phyloP scores from a whole-genome alignment of 441 rosid species.

The Metrosideros polymorpha region DNA sequence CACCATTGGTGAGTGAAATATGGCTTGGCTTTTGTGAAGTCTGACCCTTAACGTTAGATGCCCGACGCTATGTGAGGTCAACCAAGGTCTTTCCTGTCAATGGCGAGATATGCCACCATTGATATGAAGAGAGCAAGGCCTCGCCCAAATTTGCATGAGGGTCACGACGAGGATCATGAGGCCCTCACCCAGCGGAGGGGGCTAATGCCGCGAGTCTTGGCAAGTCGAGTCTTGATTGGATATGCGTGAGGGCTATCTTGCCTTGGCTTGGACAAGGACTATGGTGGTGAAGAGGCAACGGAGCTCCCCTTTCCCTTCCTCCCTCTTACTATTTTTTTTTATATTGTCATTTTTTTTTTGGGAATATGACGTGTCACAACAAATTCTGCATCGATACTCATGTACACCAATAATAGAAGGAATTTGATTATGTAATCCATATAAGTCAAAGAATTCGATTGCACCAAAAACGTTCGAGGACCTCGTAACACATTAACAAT shows the following conservation, averaged over 20 bases:
- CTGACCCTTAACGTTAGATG: no score
- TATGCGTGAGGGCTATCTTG: no score
- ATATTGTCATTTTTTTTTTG: background rate
- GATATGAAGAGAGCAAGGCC: no score
- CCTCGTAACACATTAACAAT: background rate
- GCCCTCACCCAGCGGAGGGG: background rate
- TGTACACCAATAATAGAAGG: background rate
- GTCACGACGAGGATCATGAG: rapidly evolving
- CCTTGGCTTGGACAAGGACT: no score
- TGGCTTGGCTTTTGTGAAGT: no score
- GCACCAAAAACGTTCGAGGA: background rate
- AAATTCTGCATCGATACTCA: background rate
- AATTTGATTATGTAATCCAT: background rate
- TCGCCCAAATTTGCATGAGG: background rate
- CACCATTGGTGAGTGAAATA: no score
- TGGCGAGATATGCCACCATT: no score
- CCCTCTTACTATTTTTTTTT: background rate
- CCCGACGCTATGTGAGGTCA: no score
- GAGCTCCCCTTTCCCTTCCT: rapidly evolving
- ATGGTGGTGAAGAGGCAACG: rapidly evolving
- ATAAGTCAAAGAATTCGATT: background rate
- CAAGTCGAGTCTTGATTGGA: background rate
- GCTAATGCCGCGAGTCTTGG: background rate
- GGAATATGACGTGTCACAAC: background rate
- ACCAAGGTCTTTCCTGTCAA: no score